Percentiles rank a stretch among this genome's conserved stretches.
Conservation (phyloP, 2,329 filamentous ascomycete genomes). For the Fusarium subtropicale region DNA sequence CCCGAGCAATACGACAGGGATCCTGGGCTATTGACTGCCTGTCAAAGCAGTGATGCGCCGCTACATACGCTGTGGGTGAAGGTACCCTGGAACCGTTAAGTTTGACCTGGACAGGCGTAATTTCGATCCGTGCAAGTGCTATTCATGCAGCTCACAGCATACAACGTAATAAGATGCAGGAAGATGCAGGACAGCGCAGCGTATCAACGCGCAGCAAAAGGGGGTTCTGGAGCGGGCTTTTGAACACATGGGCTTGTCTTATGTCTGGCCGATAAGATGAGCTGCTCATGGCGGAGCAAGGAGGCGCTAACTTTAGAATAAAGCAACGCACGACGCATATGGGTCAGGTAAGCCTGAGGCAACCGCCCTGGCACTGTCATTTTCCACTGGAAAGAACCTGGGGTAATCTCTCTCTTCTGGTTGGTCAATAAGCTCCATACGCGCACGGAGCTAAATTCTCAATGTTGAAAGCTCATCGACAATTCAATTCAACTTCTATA, state of each 20-base stretch:
- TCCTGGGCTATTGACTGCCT: slow-evolving; percentile 13
- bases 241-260: slow-evolving; percentile 27
- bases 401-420: slow-evolving; percentile 27
- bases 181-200: slow-evolving; percentile 18
- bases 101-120: slow-evolving; percentile 24
- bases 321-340: neutral
- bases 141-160: slow-evolving; percentile 31
- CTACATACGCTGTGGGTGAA: slow-evolving; percentile 8
- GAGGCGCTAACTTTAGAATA: slow-evolving; percentile 9
- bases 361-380: neutral
- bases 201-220: slow-evolving; percentile 37
- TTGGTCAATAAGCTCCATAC: slow-evolving; percentile 23
- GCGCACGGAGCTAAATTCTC: slow-evolving; percentile 11
- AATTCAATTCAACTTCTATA: neutral
- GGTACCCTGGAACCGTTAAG: slow-evolving; percentile 18
- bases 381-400: slow-evolving; percentile 11
- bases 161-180: slow-evolving; percentile 35
- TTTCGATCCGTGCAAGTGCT: slow-evolving; percentile 30
- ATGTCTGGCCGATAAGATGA: slow-evolving; percentile 11
- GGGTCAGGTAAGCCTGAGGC: slow-evolving; percentile 22
- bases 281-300: slow-evolving; percentile 12
- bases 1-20: slow-evolving; percentile 28
- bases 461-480: slow-evolving; percentile 10
- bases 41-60: slow-evolving; percentile 33
- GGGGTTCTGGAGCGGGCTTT: slow-evolving; percentile 22